These are phyloP conservation scores for Aspergillus heteromorphus DNA, from an alignment of 495 filamentous ascomycete species.

Conservation along the genomic window DNA sequence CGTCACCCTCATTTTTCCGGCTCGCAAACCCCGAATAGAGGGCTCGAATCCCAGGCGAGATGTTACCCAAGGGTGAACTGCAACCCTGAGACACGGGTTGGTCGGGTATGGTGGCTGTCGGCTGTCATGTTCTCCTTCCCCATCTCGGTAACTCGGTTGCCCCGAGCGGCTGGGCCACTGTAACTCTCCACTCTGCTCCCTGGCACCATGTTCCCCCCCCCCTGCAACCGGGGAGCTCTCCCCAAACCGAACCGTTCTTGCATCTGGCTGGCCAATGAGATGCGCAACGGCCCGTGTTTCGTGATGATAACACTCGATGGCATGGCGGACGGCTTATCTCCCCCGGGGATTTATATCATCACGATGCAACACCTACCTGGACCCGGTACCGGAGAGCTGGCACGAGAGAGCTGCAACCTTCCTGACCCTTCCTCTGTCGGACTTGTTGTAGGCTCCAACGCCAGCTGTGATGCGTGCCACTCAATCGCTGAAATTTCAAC, in stretches of 20 bases:
- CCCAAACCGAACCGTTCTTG: not conserved
- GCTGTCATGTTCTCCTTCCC: not conserved
- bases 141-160: not conserved
- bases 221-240: not conserved
- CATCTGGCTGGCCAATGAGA: not conserved
- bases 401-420: too few relatives aligned
- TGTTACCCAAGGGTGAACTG: not conserved
- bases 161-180: not conserved
- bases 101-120: not conserved
- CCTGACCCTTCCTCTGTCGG: too few relatives aligned
- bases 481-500: too few relatives aligned
- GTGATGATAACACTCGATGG: not conserved
- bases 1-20: too few relatives aligned
- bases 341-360: too few relatives aligned
- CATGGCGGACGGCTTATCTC: too few relatives aligned
- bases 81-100: not conserved
- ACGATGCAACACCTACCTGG: too few relatives aligned
- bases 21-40: too few relatives aligned
- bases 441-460: too few relatives aligned
- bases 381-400: too few relatives aligned
- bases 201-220: not conserved
- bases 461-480: too few relatives aligned
- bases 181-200: not conserved
- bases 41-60: too few relatives aligned
- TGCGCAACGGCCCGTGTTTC: not conserved